Evolutionary conservation across 768 basidiomycete genomes (phyloP), one percentile per base, ranked within the genome.

Genomic region (Tephrocybe rancida): DNA sequence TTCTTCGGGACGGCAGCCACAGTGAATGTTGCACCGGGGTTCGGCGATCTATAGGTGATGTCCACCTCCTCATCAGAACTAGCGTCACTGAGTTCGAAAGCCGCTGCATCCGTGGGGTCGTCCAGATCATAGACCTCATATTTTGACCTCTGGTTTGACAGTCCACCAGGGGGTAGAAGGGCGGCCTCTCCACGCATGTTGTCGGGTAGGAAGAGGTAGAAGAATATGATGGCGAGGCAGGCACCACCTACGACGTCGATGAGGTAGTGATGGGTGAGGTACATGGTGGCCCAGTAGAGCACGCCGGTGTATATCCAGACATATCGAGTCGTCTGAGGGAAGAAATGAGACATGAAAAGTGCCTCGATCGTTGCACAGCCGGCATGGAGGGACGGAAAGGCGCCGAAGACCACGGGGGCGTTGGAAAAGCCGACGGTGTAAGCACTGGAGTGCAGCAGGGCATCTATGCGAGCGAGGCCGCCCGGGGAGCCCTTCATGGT

Each of bases 271-370:
- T 97, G 94, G 3, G 92, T 92, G 63, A 96, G 88, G 76, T 96
- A 98, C 96, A 98, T 98, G 21, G 96, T 98, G 9, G 92, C 87
- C 97, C 97, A 99, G 69, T 96, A 98, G 3, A 99, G 82, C 16
- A 92, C 73, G 5, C 83, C 85, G 2, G 86, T 87, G 71, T 98
- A 99, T 1, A 72, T 75, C 92, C 94, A 98, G 21, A 86, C 84
- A 59, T 79, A 86, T 2, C 73, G 75, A 1, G 82, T 76, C 27
- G 78, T 79, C 55, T 80, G 78, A 0, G 92, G 91, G 83, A 98
- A 98, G 74, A 98, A 98, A 72, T 98, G 94, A 18, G 90, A 85
- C 49, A 98, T 72, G 80, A 95, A 95, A 44, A 99, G 81, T 0
- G 95, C 96, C 60, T 92, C 92, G 61, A 98, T 83, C 3, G 95